A percentile compares a stretch with the other conserved stretches of the same genome.
Evolutionary conservation across 306 rosid genomes (phyloP).

Genomic region (Inga laurina): DNA sequence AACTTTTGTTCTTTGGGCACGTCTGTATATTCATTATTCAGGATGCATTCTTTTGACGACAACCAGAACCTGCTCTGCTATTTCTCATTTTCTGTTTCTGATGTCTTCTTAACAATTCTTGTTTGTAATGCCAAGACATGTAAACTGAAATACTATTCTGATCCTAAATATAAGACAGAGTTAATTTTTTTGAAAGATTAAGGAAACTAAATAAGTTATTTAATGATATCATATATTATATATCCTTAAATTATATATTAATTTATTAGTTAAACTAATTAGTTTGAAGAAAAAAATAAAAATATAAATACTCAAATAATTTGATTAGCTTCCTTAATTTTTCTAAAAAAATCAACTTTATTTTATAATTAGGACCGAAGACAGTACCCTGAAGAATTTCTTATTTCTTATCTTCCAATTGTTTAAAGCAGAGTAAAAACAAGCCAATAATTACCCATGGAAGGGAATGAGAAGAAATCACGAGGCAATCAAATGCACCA

Average conservation of each 20-base stretch:
- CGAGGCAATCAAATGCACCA: constrained; percentile 11
- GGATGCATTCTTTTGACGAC: constrained; percentile 23
- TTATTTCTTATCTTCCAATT: background rate
- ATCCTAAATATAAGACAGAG: too few relatives aligned
- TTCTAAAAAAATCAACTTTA: too few relatives aligned
- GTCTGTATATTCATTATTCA: background rate
- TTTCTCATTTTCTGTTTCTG: constrained; percentile 26
- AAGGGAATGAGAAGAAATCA: constrained; percentile 2
- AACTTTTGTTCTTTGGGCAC: constrained; percentile 28
- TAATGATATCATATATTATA: too few relatives aligned
- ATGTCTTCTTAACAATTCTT: background rate
- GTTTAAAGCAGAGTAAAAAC: background rate
- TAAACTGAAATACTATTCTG: background rate
- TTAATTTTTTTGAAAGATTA: too few relatives aligned
- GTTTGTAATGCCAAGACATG: background rate
- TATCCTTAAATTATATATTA: too few relatives aligned
- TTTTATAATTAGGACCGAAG: too few relatives aligned
- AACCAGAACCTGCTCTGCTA: background rate
- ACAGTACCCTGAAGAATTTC: background rate
- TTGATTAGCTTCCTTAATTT: too few relatives aligned
- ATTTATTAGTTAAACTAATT: too few relatives aligned
- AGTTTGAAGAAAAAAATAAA: too few relatives aligned
- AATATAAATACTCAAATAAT: too few relatives aligned
- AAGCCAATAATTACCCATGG: background rate
- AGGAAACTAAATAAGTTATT: too few relatives aligned